These are phyloP conservation scores for Helenozyma rhizophorensis DNA, from an alignment of 805 yeast species.

Conservation along the genomic window DNA sequence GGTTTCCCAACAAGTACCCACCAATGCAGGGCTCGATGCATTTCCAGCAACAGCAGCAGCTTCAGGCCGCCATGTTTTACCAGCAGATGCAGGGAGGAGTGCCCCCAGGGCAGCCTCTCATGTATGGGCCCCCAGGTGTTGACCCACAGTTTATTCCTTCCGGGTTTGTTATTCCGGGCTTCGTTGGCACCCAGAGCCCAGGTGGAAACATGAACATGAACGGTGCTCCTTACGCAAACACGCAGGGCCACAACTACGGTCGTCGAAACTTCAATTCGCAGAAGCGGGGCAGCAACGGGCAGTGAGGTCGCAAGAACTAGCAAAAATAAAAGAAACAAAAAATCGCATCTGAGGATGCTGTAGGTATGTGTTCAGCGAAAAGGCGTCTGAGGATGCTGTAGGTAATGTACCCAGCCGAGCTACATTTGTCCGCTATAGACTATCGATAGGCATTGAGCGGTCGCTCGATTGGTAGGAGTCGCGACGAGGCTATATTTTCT, in stretches of 20 bases:
- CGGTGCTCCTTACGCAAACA: constrained; percentile 4
- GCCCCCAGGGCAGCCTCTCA: constrained; percentile 30
- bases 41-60: constrained; percentile 35
- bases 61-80: constrained; percentile 36
- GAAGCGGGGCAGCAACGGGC: constrained; percentile 2
- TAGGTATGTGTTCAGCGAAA: too few relatives aligned
- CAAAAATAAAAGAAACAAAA: background rate
- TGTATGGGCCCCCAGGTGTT: constrained; percentile 26
- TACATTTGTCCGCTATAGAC: too few relatives aligned
- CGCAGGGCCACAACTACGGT: constrained; percentile 5
- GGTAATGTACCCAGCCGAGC: too few relatives aligned
- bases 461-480: too few relatives aligned
- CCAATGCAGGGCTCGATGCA: constrained; percentile 30
- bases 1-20: constrained; percentile 12
- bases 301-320: background rate
- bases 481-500: too few relatives aligned
- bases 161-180: constrained; percentile 30
- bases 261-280: too few relatives aligned
- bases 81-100: constrained; percentile 30
- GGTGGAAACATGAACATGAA: constrained; percentile 23
- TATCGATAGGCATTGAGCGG: too few relatives aligned
- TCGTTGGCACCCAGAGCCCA: constrained; percentile 24
- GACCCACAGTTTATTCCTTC: constrained; percentile 32
- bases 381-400: too few relatives aligned
- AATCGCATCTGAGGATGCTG: too few relatives aligned